These are phyloP conservation scores for Coemansia sp. DNA, from an alignment of 192 early-diverging fungal species.

Conservation along the genomic window DNA sequence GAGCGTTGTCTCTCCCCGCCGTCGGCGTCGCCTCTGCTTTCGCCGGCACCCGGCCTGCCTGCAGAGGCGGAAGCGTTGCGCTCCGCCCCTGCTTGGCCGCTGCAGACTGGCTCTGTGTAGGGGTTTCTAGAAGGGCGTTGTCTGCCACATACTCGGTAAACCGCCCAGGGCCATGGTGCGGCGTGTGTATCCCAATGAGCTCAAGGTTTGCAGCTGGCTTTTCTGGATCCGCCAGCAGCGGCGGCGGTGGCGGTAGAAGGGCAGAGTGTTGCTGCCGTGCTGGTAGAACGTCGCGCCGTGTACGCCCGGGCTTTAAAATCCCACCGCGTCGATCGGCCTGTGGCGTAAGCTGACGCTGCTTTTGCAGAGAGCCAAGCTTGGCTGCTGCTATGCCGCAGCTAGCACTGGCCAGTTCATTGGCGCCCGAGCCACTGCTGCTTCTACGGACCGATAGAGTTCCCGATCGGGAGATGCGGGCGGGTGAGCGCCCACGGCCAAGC, in stretches of 20 bases:
- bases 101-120: background rate
- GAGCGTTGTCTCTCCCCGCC: background rate
- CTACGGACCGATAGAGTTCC: no score
- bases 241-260: background rate
- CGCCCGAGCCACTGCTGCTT: no score
- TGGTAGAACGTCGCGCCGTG: no score
- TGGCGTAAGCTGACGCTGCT: conserved; percentile 30
- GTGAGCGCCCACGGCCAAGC: no score
- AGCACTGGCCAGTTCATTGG: no score
- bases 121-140: background rate
- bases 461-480: no score
- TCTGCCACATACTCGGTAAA: conserved; percentile 6
- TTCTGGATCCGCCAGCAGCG: background rate
- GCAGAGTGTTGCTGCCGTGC: no score
- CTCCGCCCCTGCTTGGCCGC: background rate
- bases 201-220: background rate
- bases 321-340: conserved; percentile 28
- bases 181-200: conserved; percentile 1
- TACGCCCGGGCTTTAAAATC: conserved; percentile 31
- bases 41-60: background rate
- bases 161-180: conserved; percentile 4
- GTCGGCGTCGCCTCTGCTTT: background rate
- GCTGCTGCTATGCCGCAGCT: no score
- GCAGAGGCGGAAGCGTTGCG: conserved; percentile 1
- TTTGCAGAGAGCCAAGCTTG: no score